These are phyloP conservation scores for Sutorius eximius DNA, from an alignment of 1,284 basidiomycete genomes.

Conservation along the genomic window DNA sequence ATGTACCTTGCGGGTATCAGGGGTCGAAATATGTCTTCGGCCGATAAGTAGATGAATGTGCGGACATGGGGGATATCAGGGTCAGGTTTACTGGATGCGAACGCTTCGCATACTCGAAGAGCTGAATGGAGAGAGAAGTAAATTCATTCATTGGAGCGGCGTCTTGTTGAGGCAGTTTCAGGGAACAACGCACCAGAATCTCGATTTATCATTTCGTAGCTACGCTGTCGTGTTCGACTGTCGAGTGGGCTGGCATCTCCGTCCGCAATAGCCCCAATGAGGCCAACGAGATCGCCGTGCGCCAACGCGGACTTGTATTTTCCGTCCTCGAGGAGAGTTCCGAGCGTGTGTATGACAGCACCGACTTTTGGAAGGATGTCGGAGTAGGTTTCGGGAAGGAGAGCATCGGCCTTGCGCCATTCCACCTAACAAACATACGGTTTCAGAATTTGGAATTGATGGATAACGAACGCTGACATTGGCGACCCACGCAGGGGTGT, in stretches of 20 bases:
- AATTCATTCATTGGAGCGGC: constrained; percentile 15
- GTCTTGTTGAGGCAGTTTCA: constrained; percentile 4
- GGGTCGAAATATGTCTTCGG: constrained; percentile 90
- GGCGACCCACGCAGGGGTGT: constrained; percentile 82
- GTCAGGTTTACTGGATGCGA: constrained; percentile 47
- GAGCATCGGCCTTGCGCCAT: constrained; percentile 80
- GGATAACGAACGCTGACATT: constrained; percentile 46
- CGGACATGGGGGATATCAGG: constrained; percentile 41
- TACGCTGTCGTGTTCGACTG: constrained; percentile 33
- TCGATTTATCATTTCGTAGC: constrained; percentile 83
- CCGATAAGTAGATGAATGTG: constrained; percentile 92
- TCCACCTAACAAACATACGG: constrained; percentile 55
- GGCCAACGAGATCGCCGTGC: constrained; percentile 54
- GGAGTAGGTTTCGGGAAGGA: constrained; percentile 73
- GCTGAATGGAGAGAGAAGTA: constrained; percentile 44
- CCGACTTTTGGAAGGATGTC: constrained; percentile 63
- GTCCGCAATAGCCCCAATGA: constrained; percentile 49
- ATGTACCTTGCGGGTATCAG: constrained; percentile 85
- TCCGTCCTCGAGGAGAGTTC: constrained; percentile 82
- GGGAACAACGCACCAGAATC: constrained; percentile 73
- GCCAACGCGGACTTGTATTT: constrained; percentile 78
- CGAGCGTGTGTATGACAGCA: constrained; percentile 94
- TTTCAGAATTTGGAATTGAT: constrained; percentile 9
- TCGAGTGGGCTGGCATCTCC: constrained; percentile 62
- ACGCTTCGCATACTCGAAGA: constrained; percentile 72